These are phyloP conservation scores for Sporothrix dimorphospora DNA, from an alignment of 2,329 filamentous ascomycete genomes.

Conservation along the genomic window DNA sequence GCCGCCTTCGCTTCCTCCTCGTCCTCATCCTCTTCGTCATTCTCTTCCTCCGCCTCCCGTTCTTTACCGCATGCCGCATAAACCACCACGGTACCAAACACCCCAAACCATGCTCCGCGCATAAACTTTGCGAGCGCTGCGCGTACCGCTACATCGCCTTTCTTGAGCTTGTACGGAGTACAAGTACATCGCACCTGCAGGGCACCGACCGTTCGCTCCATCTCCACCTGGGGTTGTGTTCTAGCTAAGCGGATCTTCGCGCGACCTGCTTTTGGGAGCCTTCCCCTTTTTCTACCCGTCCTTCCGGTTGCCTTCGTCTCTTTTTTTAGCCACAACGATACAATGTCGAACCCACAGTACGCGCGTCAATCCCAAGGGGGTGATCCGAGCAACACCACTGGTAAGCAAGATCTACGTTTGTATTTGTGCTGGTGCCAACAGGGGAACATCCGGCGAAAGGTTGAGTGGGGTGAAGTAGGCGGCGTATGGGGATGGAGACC, in stretches of 20 bases:
- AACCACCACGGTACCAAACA: not conserved
- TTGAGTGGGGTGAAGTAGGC: not conserved
- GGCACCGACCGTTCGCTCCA: slow-evolving; percentile 3
- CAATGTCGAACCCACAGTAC: slow-evolving; percentile 33
- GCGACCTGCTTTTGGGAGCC: not conserved
- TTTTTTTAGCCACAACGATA: slow-evolving; percentile 17
- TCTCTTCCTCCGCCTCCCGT: not conserved
- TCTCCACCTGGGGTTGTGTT: slow-evolving; percentile 10
- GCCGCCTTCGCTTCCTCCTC: not conserved
- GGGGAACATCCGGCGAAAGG: not conserved
- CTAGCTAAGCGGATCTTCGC: slow-evolving; percentile 17
- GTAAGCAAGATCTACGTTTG: slow-evolving; percentile 26
- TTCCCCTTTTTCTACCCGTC: slow-evolving; percentile 11
- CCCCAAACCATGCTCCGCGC: slow-evolving; percentile 10
- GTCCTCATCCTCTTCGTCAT: not conserved
- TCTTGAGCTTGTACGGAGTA: not conserved
- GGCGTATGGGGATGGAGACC: not conserved
- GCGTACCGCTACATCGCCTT: slow-evolving; percentile 17
- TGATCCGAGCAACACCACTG: slow-evolving; percentile 14
- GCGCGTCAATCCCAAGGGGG: slow-evolving; percentile 28
- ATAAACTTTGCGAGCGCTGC: slow-evolving; percentile 21
- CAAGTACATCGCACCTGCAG: not conserved
- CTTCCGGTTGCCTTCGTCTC: not conserved
- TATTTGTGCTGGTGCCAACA: not conserved
- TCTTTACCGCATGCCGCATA: slow-evolving; percentile 20